phyloP scores from a whole-genome alignment of 2,329 filamentous ascomycete genomes.

The Fusarium caatingaense region DNA sequence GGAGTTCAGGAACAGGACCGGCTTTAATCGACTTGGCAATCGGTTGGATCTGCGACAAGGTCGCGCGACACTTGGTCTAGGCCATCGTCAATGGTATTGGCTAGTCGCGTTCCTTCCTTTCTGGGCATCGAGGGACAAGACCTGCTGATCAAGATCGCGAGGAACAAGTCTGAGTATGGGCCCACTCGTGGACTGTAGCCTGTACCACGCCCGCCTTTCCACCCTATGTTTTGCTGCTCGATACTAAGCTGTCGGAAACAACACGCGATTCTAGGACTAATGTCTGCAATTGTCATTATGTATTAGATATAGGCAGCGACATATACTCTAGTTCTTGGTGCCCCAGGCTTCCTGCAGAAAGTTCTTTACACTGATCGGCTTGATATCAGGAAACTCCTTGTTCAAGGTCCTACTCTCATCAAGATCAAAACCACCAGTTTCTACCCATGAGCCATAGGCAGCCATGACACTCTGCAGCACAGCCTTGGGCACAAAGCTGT shows the following conservation, averaged over 20 bases:
- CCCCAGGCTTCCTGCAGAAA: background rate
- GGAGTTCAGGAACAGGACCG: background rate
- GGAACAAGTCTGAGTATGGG: background rate
- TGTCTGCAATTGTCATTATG: no score
- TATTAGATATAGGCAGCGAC: background rate
- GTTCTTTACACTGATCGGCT: background rate
- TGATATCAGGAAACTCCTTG: conserved; percentile 1
- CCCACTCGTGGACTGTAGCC: no score
- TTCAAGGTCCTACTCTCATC: background rate
- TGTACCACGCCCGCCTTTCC: background rate
- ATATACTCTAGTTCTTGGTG: background rate
- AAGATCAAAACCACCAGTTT: background rate
- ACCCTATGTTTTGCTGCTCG: background rate
- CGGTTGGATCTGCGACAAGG: background rate
- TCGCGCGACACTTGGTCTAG: background rate
- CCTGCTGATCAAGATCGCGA: background rate
- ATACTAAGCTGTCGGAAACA: background rate
- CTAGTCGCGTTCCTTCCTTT: background rate
- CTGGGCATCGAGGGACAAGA: background rate
- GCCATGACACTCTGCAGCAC: background rate
- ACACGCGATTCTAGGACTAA: background rate
- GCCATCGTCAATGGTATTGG: background rate
- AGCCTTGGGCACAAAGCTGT: conserved; percentile 1
- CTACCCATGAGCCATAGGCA: background rate
- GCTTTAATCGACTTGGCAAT: background rate